These are phyloP conservation scores for Mikania micrantha DNA, from an alignment of 129 eudicot species.

Conservation along the genomic window DNA sequence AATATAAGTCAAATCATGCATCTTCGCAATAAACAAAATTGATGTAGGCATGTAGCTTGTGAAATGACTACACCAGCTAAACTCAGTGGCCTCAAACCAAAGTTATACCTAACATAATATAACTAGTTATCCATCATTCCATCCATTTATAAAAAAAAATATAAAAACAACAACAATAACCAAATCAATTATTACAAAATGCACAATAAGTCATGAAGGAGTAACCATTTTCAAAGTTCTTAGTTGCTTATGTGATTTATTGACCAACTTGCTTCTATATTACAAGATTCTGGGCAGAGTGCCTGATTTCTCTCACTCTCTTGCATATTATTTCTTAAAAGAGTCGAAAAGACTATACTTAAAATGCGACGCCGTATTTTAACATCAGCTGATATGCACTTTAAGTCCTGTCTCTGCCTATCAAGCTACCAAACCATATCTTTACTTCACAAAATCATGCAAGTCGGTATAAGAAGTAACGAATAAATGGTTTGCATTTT, in stretches of 20 bases:
- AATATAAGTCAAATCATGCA: not conserved
- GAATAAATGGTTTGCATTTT: not conserved
- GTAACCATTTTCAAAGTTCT: not conserved
- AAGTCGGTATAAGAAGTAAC: too few relatives aligned
- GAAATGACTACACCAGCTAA: not conserved
- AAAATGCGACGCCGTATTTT: too few relatives aligned
- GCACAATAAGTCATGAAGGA: not conserved
- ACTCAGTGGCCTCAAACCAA: not conserved
- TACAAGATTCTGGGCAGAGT: not conserved
- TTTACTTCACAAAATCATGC: too few relatives aligned
- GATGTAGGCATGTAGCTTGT: not conserved
- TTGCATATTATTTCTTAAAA: too few relatives aligned
- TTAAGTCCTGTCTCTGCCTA: too few relatives aligned
- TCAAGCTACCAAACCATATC: too few relatives aligned
- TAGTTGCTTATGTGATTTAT: too few relatives aligned
- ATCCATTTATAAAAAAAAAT: not conserved
- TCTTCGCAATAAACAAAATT: not conserved
- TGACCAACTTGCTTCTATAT: not conserved
- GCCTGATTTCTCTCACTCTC: not conserved
- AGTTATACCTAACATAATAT: not conserved
- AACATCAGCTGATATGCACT: too few relatives aligned
- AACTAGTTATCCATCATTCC: not conserved
- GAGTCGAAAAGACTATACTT: not conserved
- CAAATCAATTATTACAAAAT: not conserved
- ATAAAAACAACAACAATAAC: not conserved